Evolutionary conservation across 805 yeast species (phyloP).

Genomic region (Wickerhamiella shivajii): DNA sequence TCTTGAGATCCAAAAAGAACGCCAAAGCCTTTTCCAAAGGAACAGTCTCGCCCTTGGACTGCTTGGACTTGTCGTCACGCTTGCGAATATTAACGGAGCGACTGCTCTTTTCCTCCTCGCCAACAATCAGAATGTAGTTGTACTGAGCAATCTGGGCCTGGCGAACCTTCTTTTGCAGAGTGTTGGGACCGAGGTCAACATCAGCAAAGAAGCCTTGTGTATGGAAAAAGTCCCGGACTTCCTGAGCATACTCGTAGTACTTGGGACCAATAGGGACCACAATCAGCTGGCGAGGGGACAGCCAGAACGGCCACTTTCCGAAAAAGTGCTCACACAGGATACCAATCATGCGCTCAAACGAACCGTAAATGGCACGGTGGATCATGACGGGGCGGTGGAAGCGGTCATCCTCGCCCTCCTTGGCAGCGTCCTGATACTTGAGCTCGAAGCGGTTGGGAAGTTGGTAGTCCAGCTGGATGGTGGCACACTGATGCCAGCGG

Average conservation of each 20-base stretch:
- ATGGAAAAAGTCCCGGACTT: conserved; percentile 49
- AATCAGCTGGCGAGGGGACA: conserved; percentile 95
- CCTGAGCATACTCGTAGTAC: conserved; percentile 78
- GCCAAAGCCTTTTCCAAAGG: conserved; percentile 54
- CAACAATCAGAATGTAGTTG: conserved; percentile 93
- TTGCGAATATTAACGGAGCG: conserved; percentile 86
- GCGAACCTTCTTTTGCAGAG: conserved; percentile 96
- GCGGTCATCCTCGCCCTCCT: conserved; percentile 29
- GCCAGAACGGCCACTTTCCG: conserved; percentile 99
- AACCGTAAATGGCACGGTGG: conserved; percentile 96
- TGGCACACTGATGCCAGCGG: conserved; percentile 99
- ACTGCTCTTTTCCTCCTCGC: conserved; percentile 78
- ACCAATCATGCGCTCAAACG: conserved; percentile 98
- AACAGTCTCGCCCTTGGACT: conserved; percentile 74
- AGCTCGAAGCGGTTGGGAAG: conserved; percentile 87
- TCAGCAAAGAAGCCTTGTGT: conserved; percentile 78
- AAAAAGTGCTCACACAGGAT: conserved; percentile 95
- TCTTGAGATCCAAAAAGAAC: conserved; percentile 54
- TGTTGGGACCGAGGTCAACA: conserved; percentile 86
- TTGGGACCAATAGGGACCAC: conserved; percentile 96
- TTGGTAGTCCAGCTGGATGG: conserved; percentile 97
- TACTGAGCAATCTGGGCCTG: conserved; percentile 88
- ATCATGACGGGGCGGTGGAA: conserved; percentile 92
- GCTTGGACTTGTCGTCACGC: conserved; percentile 86
- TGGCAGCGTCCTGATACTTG: conserved; percentile 47